These are phyloP conservation scores for Monilinia aucupariae DNA, from an alignment of 2,329 filamentous ascomycete species.

Conservation along the genomic window DNA sequence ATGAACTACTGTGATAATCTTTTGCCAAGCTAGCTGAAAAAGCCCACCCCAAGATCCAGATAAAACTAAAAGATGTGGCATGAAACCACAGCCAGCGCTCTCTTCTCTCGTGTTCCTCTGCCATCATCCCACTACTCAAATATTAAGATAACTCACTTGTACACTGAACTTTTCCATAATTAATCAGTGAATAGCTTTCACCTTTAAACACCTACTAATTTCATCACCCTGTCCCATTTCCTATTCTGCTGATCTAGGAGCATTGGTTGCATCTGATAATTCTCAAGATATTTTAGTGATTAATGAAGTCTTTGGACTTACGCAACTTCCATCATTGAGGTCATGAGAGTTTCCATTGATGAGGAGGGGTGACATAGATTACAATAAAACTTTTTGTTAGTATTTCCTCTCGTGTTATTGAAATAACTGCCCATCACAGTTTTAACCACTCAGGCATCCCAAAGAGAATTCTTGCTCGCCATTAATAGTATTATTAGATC, in stretches of 20 bases:
- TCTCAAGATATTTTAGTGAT: neutral
- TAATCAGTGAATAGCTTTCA: rapidly evolving
- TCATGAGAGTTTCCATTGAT: no score
- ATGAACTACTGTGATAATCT: no score
- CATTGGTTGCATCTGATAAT: neutral
- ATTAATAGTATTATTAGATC: no score
- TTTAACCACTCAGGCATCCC: no score
- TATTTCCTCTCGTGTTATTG: no score
- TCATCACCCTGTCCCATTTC: neutral
- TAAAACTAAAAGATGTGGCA: neutral
- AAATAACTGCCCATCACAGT: no score
- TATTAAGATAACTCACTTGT: neutral
- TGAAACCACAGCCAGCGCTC: no score
- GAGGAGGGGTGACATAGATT: no score
- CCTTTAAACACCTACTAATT: neutral
- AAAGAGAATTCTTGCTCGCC: no score
- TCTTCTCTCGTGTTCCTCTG: neutral
- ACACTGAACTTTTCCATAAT: neutral
- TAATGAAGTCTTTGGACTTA: neutral
- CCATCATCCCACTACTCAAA: no score
- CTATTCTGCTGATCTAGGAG: neutral
- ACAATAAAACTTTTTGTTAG: no score
- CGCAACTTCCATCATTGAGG: no score
- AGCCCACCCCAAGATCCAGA: neutral
- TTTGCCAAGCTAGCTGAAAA: neutral